phyloP scores from a whole-genome alignment of 345 rosid species.

The Bruguiera sexangula region DNA sequence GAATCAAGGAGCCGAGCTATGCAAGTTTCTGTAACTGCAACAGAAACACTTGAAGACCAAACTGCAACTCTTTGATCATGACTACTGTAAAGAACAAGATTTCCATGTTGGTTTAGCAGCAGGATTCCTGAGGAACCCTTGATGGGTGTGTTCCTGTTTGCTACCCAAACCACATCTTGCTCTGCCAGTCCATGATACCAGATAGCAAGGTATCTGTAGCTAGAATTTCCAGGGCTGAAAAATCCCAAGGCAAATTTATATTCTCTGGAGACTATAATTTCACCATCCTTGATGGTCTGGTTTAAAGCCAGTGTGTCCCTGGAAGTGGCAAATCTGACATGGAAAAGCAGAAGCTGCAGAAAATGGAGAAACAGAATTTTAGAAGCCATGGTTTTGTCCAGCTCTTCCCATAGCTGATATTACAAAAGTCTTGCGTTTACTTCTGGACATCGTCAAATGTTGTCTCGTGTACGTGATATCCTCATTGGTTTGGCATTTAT shows the following conservation, averaged over 20 bases:
- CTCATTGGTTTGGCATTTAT: too few relatives aligned
- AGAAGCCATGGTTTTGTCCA: too few relatives aligned
- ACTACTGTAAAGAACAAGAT: conserved; percentile 2
- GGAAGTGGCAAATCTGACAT: background rate
- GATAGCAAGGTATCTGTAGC: background rate
- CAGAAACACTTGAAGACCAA: conserved; percentile 5
- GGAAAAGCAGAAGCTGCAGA: background rate
- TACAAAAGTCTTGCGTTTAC: too few relatives aligned
- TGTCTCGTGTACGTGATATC: too few relatives aligned
- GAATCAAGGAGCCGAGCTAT: conserved; percentile 17
- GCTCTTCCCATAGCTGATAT: too few relatives aligned
- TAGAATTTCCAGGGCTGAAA: conserved; percentile 2
- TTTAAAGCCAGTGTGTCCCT: background rate
- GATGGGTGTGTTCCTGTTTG: conserved; percentile 14
- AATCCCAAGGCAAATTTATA: background rate
- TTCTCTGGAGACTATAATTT: conserved; percentile 2
- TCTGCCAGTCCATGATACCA: background rate
- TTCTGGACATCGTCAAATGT: too few relatives aligned
- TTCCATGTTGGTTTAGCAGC: background rate
- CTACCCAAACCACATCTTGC: conserved; percentile 14
- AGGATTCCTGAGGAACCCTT: conserved; percentile 13
- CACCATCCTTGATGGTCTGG: conserved; percentile 5
- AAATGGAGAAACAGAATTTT: too few relatives aligned
- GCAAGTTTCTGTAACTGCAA: background rate
- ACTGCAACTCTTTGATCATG: background rate